These are phyloP conservation scores for Amanita molliuscula DNA, from an alignment of 768 basidiomycete species.

Conservation along the genomic window DNA sequence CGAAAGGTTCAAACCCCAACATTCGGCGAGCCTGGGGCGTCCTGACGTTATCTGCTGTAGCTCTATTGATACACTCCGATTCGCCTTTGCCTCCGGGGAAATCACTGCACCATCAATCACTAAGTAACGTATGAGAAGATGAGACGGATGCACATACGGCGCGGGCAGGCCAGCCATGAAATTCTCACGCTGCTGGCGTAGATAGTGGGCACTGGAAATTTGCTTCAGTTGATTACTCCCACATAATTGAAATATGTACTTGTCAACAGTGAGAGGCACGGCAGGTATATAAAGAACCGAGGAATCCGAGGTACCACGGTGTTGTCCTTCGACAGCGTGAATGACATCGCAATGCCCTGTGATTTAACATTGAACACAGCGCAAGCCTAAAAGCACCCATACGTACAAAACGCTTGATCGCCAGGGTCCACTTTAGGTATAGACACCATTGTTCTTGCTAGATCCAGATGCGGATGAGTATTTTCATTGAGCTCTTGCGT, in stretches of 20 bases:
- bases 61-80: slow-evolving; percentile 29
- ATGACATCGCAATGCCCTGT: slow-evolving; percentile 46
- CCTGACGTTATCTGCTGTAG: slow-evolving; percentile 21
- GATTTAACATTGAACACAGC: no score
- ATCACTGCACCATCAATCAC: slow-evolving; percentile 22
- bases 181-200: slow-evolving; percentile 36
- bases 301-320: slow-evolving; percentile 37
- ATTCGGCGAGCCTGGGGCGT: slow-evolving; percentile 25
- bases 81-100: slow-evolving; percentile 46
- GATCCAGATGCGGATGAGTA: slow-evolving; percentile 54
- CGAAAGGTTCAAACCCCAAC: slow-evolving; percentile 32
- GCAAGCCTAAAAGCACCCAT: not conserved
- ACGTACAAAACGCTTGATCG: slow-evolving; percentile 50
- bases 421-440: slow-evolving; percentile 52
- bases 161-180: slow-evolving; percentile 38
- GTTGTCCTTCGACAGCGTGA: slow-evolving; percentile 43
- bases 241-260: slow-evolving; percentile 21
- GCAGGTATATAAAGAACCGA: slow-evolving; percentile 50
- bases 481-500: slow-evolving; percentile 43
- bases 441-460: slow-evolving; percentile 45
- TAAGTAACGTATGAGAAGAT: not conserved
- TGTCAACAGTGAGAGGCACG: slow-evolving; percentile 37
- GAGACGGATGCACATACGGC: slow-evolving; percentile 23
- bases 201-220: slow-evolving; percentile 30
- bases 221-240: not conserved